Base-by-base conservation (phyloP, 768 basidiomycete genomes). In the Panaeolus cyanescens region DNA sequence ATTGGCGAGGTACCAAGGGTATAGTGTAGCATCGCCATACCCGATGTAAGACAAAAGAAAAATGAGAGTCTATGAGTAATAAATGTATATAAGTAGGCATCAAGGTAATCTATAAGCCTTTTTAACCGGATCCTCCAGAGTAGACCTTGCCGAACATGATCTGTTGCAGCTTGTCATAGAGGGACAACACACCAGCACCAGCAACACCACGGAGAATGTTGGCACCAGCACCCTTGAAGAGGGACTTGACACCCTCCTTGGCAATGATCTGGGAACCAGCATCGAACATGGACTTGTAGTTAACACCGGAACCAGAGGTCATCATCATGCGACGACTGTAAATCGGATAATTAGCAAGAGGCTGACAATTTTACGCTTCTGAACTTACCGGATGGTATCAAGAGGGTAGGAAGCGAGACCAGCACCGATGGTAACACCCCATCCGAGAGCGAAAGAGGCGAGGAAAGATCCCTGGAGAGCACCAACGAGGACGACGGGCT, bases 311-410 rank as follows among this genome's bases (percentile, higher is more conserved):
- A 70, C 96, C 97, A 22, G 96, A 98, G 34, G 97, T 99, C 96
- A 99, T 99, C 97, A 99, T 99, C 97, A 99, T 99, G 70, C 97
- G 95, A 90, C 97, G 96, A 90, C 96, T 96, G 70, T 64, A 63
- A 66, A 37, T 37, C n/a, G 36, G 3, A 54, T 28, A 60, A 17
- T 58, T 42, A 42, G 9, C 13, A 6, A 32, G 42, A 13, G 9
- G 71, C 63, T 56, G 4, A 10, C 60, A 56, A 59, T n/a, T n/a
- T n/a, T 37, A 60, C 32, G n/a, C 22, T 25, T 39, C 40, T 30
- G 5, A 55, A 78, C 83, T 53, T 69, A 90, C 89, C 91, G 92
- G 69, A 95, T 94, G 60, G 93, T 95, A 73, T 95, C 93, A 59
- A 94, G 86, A 78, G 93, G 93, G 73, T 95, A 95, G 15, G 97